Evolutionary conservation across 1,284 basidiomycete genomes (phyloP).

Genomic region (Fistulinella cinereoalba): DNA sequence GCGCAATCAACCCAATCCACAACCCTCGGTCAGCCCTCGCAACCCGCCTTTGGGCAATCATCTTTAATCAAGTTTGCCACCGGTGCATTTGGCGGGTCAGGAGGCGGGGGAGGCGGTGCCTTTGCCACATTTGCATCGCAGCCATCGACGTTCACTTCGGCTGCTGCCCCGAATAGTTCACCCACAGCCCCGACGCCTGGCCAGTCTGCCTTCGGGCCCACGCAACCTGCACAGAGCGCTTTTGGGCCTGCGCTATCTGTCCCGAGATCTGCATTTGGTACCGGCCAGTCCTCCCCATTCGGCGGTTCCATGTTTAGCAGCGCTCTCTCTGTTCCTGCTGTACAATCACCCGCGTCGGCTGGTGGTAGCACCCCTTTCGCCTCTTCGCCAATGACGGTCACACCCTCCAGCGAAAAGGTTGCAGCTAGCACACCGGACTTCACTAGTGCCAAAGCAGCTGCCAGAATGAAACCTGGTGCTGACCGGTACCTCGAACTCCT

Average conservation of each 20-base stretch:
- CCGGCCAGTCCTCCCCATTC: slow-evolving; percentile 19
- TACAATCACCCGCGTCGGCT: slow-evolving; percentile 18
- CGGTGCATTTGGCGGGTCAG: slow-evolving; percentile 32
- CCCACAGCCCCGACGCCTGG: slow-evolving; percentile 15
- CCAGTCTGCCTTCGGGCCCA: slow-evolving; percentile 32
- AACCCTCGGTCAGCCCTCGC: slow-evolving; percentile 38
- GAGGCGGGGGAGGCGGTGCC: slow-evolving; percentile 26
- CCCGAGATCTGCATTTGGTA: slow-evolving; percentile 31
- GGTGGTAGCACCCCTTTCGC: slow-evolving; percentile 27
- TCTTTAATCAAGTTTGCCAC: slow-evolving; percentile 30
- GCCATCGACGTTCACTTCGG: slow-evolving; percentile 27
- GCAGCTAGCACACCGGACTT: slow-evolving; percentile 44
- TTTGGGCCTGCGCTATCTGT: slow-evolving; percentile 27
- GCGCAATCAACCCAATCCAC: slow-evolving; percentile 36
- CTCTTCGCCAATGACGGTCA: slow-evolving; percentile 22
- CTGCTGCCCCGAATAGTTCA: slow-evolving; percentile 12
- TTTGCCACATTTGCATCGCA: slow-evolving; percentile 39
- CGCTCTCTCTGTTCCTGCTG: slow-evolving; percentile 14
- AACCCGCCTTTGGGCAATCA: slow-evolving; percentile 37
- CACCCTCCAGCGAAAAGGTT: slow-evolving; percentile 24
- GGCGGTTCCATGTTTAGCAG: slow-evolving; percentile 12
- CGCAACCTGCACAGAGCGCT: slow-evolving; percentile 21
- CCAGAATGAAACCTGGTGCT: slow-evolving; percentile 40
- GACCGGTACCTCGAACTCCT: slow-evolving; percentile 58
- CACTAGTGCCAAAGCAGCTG: slow-evolving; percentile 37